These are phyloP conservation scores for Lactarius psammicola DNA, from an alignment of 768 basidiomycete genomes.

Conservation along the genomic window DNA sequence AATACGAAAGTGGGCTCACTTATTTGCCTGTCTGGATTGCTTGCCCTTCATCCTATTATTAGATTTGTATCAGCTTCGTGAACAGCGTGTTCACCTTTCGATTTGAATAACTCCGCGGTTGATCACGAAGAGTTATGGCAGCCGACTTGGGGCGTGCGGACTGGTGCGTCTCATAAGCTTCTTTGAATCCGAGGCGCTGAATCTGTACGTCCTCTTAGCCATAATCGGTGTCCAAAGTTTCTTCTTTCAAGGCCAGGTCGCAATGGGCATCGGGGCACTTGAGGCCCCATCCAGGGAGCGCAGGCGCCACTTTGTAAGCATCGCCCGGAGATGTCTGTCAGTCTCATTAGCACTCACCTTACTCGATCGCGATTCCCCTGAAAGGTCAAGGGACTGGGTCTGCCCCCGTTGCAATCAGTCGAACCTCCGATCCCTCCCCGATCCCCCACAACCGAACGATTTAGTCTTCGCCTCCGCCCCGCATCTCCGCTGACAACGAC, in stretches of 20 bases:
- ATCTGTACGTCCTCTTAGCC: slow-evolving; percentile 44
- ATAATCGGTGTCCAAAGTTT: slow-evolving; percentile 88
- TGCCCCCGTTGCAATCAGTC: slow-evolving; percentile 70
- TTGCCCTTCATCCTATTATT: slow-evolving; percentile 36
- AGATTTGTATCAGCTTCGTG: slow-evolving; percentile 93
- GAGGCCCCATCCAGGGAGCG: slow-evolving; percentile 75
- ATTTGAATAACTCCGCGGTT: slow-evolving; percentile 35
- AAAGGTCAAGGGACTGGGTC: slow-evolving; percentile 76
- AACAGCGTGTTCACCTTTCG: slow-evolving; percentile 54
- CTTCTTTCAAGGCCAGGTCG: slow-evolving; percentile 83
- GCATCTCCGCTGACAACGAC: background rate
- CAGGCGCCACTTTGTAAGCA: slow-evolving; percentile 66
- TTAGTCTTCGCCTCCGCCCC: background rate
- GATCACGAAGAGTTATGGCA: slow-evolving; percentile 98
- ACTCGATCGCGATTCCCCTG: background rate
- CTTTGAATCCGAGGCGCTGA: background rate
- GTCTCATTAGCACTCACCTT: background rate
- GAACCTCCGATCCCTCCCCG: slow-evolving; percentile 71
- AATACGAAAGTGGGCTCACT: slow-evolving; percentile 79
- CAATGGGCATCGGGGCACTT: slow-evolving; percentile 83
- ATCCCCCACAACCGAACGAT: slow-evolving; percentile 41
- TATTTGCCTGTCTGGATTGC: background rate
- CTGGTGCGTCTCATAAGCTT: slow-evolving; percentile 49
- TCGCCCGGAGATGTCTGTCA: too few species aligned
- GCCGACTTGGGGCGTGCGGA: slow-evolving; percentile 97